These are phyloP conservation scores for Trichoderma sp. DNA, from an alignment of 2,329 filamentous ascomycete genomes.

Conservation along the genomic window DNA sequence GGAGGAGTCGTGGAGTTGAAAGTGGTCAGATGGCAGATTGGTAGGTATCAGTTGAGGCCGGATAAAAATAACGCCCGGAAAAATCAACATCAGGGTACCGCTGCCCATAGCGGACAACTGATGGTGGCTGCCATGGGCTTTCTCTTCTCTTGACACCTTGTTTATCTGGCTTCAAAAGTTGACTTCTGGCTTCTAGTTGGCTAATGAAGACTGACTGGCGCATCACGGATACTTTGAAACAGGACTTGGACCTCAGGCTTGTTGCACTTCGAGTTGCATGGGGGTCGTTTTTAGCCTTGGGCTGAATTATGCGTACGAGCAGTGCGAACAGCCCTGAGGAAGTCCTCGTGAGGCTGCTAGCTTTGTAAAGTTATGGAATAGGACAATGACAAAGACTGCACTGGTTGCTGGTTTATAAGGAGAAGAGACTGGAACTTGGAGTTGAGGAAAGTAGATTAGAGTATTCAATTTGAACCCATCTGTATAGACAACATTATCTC, in stretches of 20 bases:
- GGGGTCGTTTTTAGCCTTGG: background rate
- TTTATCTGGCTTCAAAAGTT: background rate
- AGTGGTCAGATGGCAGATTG: background rate
- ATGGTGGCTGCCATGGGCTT: slow-evolving; percentile 7
- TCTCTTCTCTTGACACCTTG: background rate
- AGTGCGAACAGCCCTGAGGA: background rate
- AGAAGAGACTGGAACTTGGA: background rate
- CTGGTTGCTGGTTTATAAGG: background rate
- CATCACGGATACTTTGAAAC: background rate
- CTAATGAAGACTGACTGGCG: slow-evolving; percentile 2
- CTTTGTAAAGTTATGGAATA: background rate
- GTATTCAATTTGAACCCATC: background rate
- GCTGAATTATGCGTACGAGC: background rate
- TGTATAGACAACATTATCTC: background rate
- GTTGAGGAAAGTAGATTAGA: background rate
- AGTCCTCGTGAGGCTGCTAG: background rate
- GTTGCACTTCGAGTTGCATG: background rate
- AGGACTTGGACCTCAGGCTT: background rate
- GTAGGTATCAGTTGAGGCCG: background rate
- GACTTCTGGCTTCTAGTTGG: slow-evolving; percentile 4
- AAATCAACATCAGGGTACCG: background rate
- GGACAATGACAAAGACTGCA: background rate
- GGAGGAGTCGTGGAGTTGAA: background rate
- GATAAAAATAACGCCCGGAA: background rate
- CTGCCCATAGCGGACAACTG: background rate